phyloP scores from a whole-genome alignment of 2,329 filamentous ascomycete species.

The Neoscytalidium dimidiatum region DNA sequence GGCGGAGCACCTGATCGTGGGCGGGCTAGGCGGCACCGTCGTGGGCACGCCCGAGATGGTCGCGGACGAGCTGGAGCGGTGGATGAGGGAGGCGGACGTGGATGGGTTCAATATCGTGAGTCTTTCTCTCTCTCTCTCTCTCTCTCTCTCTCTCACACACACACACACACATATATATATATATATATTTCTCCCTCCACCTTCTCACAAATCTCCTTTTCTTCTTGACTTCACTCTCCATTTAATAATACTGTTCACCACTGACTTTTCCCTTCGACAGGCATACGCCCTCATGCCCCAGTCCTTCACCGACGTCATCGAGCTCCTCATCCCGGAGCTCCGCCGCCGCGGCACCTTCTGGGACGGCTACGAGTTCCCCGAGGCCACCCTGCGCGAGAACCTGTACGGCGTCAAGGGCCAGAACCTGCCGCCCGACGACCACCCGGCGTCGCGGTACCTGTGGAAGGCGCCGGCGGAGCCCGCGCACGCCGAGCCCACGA shows the following conservation, averaged over 20 bases:
- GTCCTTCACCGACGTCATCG: slow-evolving; percentile 68
- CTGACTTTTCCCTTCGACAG: no score
- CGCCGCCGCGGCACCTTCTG: slow-evolving; percentile 60
- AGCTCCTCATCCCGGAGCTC: slow-evolving; percentile 62
- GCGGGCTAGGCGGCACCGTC: slow-evolving; percentile 65
- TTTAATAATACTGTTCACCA: background rate
- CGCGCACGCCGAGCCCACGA: slow-evolving; percentile 28
- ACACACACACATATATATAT: no score
- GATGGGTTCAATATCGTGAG: slow-evolving; percentile 75
- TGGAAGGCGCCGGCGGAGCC: slow-evolving; percentile 38
- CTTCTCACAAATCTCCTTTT: background rate
- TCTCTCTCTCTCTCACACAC: background rate
- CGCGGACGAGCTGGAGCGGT: slow-evolving; percentile 67
- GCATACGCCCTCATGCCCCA: slow-evolving; percentile 68
- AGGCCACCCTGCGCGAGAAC: slow-evolving; percentile 64
- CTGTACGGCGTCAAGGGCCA: slow-evolving; percentile 56
- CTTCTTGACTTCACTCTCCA: background rate
- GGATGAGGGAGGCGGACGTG: slow-evolving; percentile 69
- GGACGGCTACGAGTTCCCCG: slow-evolving; percentile 55
- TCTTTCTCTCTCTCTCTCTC: slow-evolving; percentile 3
- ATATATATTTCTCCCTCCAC: background rate
- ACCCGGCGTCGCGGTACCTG: slow-evolving; percentile 53
- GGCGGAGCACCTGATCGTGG: slow-evolving; percentile 67
- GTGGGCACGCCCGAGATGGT: slow-evolving; percentile 67
- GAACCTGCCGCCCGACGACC: slow-evolving; percentile 53